A percentile compares a stretch with the other conserved stretches of the same genome.
phyloP scores from a whole-genome alignment of 495 filamentous ascomycete species.

The Lasiosphaeria ovina region DNA sequence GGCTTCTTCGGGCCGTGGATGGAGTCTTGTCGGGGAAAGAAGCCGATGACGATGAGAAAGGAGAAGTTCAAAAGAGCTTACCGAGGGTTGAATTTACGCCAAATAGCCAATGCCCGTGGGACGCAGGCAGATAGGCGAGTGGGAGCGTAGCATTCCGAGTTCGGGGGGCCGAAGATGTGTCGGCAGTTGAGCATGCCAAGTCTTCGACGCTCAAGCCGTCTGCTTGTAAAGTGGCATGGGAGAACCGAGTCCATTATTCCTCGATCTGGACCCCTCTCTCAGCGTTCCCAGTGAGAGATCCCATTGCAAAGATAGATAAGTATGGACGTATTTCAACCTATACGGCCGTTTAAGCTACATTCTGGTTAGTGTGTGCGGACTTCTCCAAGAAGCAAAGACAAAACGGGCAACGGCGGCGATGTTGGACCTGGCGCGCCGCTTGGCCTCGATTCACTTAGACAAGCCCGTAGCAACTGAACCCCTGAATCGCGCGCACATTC shows the following conservation, averaged over 20 bases:
- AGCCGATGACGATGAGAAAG: background rate
- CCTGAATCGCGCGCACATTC: conserved; percentile 1
- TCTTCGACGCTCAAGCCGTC: background rate
- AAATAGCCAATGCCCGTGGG: background rate
- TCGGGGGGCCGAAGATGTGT: background rate
- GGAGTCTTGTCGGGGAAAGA: background rate
- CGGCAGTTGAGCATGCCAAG: conserved; percentile 2
- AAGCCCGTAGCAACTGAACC: background rate
- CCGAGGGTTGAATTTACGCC: background rate
- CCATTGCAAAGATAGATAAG: too few species aligned
- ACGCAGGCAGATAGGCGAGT: background rate
- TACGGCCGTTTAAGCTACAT: too few species aligned
- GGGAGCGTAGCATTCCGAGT: background rate
- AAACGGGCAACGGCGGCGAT: background rate
- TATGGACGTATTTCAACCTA: too few species aligned
- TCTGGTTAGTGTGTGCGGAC: too few species aligned
- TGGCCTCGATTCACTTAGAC: background rate
- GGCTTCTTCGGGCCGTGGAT: background rate
- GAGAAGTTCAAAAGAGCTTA: background rate
- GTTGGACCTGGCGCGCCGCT: background rate
- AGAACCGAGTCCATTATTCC: too few species aligned
- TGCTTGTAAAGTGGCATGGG: too few species aligned
- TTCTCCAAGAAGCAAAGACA: too few species aligned
- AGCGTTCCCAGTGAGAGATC: too few species aligned
- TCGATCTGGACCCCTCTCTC: too few species aligned